Evolutionary conservation across 345 rosid genomes (phyloP).

Genomic region (Passiflora organensis): DNA sequence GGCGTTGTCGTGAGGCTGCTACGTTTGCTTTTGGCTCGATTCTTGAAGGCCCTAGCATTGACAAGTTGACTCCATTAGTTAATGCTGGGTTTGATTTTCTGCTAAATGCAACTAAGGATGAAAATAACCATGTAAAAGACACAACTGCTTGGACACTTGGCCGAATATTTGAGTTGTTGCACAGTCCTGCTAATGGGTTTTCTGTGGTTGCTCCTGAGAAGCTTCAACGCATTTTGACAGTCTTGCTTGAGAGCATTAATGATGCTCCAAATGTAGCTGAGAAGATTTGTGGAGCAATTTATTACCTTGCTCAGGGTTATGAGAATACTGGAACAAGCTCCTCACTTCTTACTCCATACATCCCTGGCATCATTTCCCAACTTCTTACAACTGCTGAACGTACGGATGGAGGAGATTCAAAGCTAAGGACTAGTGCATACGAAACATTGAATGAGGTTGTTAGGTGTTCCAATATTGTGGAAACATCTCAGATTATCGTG

Average conservation of each 20-base stretch:
- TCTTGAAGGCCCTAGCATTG: constrained; percentile 79
- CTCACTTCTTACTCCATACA: constrained; percentile 62
- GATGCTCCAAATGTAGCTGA: constrained; percentile 86
- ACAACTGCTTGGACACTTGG: constrained; percentile 95
- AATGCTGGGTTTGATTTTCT: constrained; percentile 73
- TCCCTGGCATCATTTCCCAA: constrained; percentile 54
- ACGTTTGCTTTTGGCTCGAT: constrained; percentile 94
- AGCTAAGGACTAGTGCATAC: constrained; percentile 74
- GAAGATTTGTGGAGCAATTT: constrained; percentile 91
- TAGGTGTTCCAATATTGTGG: constrained; percentile 65
- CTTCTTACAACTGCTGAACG: constrained; percentile 75
- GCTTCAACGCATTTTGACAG: constrained; percentile 50
- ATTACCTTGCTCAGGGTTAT: constrained; percentile 90
- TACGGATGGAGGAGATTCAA: constrained; percentile 58
- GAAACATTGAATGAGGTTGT: constrained; percentile 92
- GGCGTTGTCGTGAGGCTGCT: constrained; percentile 91
- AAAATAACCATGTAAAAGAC: constrained; percentile 85
- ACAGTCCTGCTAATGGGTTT: constrained; percentile 61
- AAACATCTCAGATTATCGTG: constrained; percentile 54
- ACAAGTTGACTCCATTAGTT: constrained; percentile 74
- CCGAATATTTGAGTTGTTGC: constrained; percentile 86
- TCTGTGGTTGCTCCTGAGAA: constrained; percentile 64
- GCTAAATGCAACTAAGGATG: constrained; percentile 73
- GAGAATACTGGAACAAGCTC: constrained; percentile 67
- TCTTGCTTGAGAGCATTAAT: constrained; percentile 63